Conservation (phyloP, 2,329 filamentous ascomycete species). For the Monosporascus sp. region DNA sequence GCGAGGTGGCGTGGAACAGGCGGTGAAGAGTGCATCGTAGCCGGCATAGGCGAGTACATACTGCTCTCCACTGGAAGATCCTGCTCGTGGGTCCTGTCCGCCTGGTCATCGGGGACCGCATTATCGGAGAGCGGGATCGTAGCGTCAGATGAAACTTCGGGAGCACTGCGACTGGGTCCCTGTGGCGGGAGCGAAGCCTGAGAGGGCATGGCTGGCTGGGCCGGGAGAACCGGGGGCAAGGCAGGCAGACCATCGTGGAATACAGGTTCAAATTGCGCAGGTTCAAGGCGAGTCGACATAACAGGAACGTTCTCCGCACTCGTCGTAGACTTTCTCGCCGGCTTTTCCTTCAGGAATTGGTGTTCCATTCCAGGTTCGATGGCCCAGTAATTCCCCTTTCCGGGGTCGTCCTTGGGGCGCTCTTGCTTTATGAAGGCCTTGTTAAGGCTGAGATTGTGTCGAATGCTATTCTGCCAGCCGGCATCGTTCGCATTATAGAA, state of each 20-base stretch:
- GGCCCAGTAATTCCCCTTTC: slow-evolving; percentile 96
- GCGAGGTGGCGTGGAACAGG: slow-evolving; percentile 61
- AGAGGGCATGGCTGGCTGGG: slow-evolving; percentile 23
- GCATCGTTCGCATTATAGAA: slow-evolving; percentile 82
- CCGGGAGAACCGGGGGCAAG: slow-evolving; percentile 36
- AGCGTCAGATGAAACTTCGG: slow-evolving; percentile 70
- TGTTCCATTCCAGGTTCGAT: slow-evolving; percentile 87
- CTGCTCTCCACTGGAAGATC: slow-evolving; percentile 41
- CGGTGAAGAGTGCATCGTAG: slow-evolving; percentile 82
- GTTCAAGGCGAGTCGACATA: slow-evolving; percentile 52
- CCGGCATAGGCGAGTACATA: slow-evolving; percentile 64
- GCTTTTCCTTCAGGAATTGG: slow-evolving; percentile 85
- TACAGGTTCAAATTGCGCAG: slow-evolving; percentile 35
- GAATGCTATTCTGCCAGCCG: slow-evolving; percentile 98
- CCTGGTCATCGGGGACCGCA: slow-evolving; percentile 47
- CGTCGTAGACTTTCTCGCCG: slow-evolving; percentile 52
- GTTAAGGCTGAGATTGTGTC: slow-evolving; percentile 94
- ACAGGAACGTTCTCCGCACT: slow-evolving; percentile 54
- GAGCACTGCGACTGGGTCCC: slow-evolving; percentile 27
- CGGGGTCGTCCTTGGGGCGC: slow-evolving; percentile 91
- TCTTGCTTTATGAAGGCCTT: slow-evolving; percentile 96
- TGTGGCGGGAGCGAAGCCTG: slow-evolving; percentile 36
- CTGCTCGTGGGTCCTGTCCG: slow-evolving; percentile 37
- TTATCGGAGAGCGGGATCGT: slow-evolving; percentile 70
- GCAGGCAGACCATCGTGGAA: slow-evolving; percentile 40